Evolutionary conservation across 2,329 filamentous ascomycete genomes (phyloP).

Genomic region (Fusarium sp.): DNA sequence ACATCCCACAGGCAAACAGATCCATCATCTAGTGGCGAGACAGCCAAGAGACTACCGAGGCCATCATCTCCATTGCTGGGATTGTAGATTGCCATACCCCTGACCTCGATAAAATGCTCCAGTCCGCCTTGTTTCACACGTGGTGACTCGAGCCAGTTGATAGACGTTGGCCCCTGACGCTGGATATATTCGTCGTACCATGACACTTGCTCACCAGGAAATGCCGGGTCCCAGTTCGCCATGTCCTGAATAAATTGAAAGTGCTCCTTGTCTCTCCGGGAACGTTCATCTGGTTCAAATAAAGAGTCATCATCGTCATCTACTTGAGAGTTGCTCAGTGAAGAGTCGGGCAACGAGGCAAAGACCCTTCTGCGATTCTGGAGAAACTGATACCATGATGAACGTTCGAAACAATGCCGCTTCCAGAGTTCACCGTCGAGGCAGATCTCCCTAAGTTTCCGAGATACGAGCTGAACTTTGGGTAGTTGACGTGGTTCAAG

Average conservation of each 20-base stretch:
- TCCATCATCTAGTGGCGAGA: constrained; percentile 85
- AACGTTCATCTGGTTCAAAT: constrained; percentile 41
- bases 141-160: constrained; percentile 80
- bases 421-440: constrained; percentile 84
- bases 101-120: constrained; percentile 68
- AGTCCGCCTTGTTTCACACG: constrained; percentile 52
- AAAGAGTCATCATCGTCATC: constrained; percentile 11
- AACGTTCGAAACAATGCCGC: constrained; percentile 75
- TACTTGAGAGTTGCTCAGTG: constrained; percentile 10
- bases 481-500: constrained; percentile 59
- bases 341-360: constrained; percentile 38
- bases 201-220: constrained; percentile 73
- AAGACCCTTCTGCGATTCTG: constrained; percentile 52
- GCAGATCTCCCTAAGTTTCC: constrained; percentile 69
- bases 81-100: constrained; percentile 75
- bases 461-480: constrained; percentile 74
- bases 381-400: constrained; percentile 70
- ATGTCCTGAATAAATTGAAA: constrained; percentile 60
- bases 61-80: constrained; percentile 60
- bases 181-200: constrained; percentile 94
- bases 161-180: constrained; percentile 75
- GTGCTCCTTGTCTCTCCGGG: constrained; percentile 22
- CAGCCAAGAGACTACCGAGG: constrained; percentile 61
- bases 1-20: constrained; percentile 89
- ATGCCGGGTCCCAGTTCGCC: constrained; percentile 85